Base-by-base conservation (phyloP, 1,284 basidiomycete species). In the Ganoderma lingzhi region DNA sequence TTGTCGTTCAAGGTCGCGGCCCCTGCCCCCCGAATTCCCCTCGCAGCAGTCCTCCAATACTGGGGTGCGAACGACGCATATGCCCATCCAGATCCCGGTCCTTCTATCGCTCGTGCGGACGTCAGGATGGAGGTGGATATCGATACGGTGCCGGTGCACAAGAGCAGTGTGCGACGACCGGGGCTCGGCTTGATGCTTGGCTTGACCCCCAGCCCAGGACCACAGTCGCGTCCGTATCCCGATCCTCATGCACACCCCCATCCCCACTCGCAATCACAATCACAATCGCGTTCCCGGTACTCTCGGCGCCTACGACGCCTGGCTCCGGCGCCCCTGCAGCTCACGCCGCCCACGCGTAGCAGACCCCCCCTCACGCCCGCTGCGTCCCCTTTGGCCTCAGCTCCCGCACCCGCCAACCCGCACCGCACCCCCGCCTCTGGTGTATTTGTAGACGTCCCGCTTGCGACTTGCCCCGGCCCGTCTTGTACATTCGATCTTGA, bases 261-360 rank as follows among this genome's bases (percentile, higher is more conserved):
- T 35, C 41, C 37, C 10, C 35, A 48, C n/a, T 6, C 58, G 35
- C 64, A 61, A 51, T 64, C 67, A 32, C 66, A 51, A 45, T 66
- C 71, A 62, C 67, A 70, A 61, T 69, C 72, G 62, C 70, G 58
- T 48, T 63, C 73, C 62, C 66, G 62, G 58, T 71, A 71, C 70
- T 74, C 73, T 28, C 68, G 61, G 68, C 70, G 73, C 39, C 68
- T 74, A 44, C 73, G 70, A n/a, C 62, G 70, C 67, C 62, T 74
- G 41, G 73, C 73, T 48, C 71, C 73, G 45, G 59, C 73, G 41
- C 70, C 71, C 60, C 70, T 74, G 28, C 66, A 70, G 62, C 68
- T 74, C 59, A 69, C 72, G 28, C 63, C 71, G 62, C 42, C 68
- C 62, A 70, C 69, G 63, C 66, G 69, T 51, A 62, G 64, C 66